Base-by-base conservation (phyloP, 2,329 filamentous ascomycete species). In the Sphaerostilbella broomeana region DNA sequence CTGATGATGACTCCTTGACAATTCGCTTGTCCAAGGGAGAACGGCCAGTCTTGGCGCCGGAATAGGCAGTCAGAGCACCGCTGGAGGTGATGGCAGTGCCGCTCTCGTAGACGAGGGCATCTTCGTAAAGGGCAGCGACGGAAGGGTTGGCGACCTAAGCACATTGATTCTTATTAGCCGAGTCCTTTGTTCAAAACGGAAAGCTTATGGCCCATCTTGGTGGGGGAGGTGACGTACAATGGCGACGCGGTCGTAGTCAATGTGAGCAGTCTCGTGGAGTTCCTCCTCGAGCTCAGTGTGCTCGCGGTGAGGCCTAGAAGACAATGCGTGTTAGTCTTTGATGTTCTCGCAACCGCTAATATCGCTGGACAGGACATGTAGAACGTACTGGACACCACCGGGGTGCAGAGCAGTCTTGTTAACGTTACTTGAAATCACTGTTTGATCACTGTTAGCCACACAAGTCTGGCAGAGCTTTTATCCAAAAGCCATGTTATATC, bases 231-330 rank as follows among this genome's bases (percentile, higher is more conserved):
- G 12, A 47, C 86, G 65, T 77, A 94, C 89, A 74, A 98, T 98
- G 49, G 92, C 86, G 59, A 98, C 92, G 61, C 88, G 85, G 69
- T 97, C 86, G 65, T 97, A 98, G 76, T 98, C 92, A 61, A 98
- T 98, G 76, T 98, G 90, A 53, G 92, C 92, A 61, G 84, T 88
- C 68, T 95, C 87, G 68, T 97, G 89, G 47, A 98, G 84, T 65
- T 95, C 87, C 71, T 97, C 88, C 71, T 98, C 75, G 50, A 98
- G 81, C 65, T 97, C 92, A 31, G 92, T 97, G 78, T 95, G 90
- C 63, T 94, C 84, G 58, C 75, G 75, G 59, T 81, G 73, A 49
- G 89, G 86, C 67, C 87, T 94, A 33, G 58, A 19, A 47, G 29
- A 48, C 43, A 38, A 42, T 51, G 60, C 49, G 57, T 59, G 51